Conservation (phyloP, 75 land plant species). For the Picea sitchensis region DNA sequence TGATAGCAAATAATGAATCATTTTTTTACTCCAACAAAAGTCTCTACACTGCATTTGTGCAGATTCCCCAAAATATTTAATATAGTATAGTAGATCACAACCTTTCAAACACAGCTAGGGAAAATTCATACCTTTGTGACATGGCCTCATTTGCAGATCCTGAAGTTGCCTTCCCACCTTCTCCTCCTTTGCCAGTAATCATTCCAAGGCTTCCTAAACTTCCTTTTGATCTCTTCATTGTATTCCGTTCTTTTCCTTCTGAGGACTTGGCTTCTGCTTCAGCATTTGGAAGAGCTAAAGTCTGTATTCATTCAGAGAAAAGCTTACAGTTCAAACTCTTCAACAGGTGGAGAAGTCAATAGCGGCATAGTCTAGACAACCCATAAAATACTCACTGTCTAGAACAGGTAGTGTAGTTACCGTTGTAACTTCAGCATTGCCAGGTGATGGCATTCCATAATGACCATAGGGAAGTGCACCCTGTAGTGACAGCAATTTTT, state of each 20-base stretch:
- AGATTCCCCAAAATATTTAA: background rate
- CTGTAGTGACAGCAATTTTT: constrained; percentile 1
- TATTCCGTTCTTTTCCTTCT: constrained; percentile 40
- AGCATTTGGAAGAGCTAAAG: constrained; percentile 15
- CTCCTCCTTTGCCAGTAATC: constrained; percentile 35
- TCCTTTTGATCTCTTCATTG: constrained; percentile 61
- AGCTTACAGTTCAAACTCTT: background rate
- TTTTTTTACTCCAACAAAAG: background rate
- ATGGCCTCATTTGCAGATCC: constrained; percentile 58
- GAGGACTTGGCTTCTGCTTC: constrained; percentile 51
- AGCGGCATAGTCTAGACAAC: constrained; percentile 2
- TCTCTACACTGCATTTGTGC: too few species aligned
- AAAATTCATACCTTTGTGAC: constrained; percentile 50
- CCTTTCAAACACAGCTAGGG: too few species aligned
- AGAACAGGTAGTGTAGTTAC: constrained; percentile 13
- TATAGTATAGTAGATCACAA: background rate
- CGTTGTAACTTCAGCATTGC: constrained; percentile 18
- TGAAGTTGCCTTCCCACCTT: constrained; percentile 49
- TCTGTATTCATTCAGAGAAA: constrained; percentile 12
- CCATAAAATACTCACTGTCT: constrained; percentile 14
- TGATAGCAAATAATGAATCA: background rate
- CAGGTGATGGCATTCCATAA: constrained; percentile 30
- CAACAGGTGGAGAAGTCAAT: background rate
- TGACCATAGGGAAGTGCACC: constrained; percentile 43
- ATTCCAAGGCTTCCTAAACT: constrained; percentile 42